Conservation (phyloP, 768 basidiomycete genomes). For the Russula sp. region DNA sequence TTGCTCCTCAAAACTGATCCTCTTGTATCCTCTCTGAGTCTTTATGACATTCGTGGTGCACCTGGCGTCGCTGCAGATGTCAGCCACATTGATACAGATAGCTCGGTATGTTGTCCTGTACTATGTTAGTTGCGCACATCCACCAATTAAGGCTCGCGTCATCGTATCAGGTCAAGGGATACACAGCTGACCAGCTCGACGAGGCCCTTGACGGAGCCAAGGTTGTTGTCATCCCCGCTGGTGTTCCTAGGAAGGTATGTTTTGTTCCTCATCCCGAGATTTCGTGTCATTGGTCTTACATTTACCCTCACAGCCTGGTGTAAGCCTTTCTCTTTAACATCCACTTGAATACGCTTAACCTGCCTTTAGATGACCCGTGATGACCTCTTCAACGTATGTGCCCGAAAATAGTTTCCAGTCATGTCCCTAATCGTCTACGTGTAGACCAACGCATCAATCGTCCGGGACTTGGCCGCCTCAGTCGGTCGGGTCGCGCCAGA, state of each 20-base stretch:
- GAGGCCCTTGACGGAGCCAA: constrained; percentile 83
- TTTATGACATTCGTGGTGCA: constrained; percentile 94
- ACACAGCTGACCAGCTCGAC: constrained; percentile 81
- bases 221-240: constrained; percentile 96
- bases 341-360: constrained; percentile 26
- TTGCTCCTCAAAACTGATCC: constrained; percentile 92
- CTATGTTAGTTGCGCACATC: background rate
- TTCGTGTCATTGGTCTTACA: constrained; percentile 27
- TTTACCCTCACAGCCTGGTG: constrained; percentile 58
- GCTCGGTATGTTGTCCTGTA: constrained; percentile 50
- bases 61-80: constrained; percentile 98
- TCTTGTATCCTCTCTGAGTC: constrained; percentile 73
- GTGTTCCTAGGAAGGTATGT: constrained; percentile 94
- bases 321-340: constrained; percentile 40
- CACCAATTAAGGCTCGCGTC: background rate
- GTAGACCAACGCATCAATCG: constrained; percentile 95
- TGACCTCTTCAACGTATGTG: constrained; percentile 87
- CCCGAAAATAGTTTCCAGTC: background rate
- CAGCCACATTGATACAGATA: constrained; percentile 84
- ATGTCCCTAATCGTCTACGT: constrained; percentile 3
- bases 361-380: constrained; percentile 83
- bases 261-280: background rate
- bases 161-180: constrained; percentile 59
- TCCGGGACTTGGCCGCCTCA: constrained; percentile 89
- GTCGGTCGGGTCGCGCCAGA: constrained; percentile 81